Evolutionary conservation across 2,329 filamentous ascomycete genomes (phyloP), one percentile per base, ranked within the genome.

Genomic region (Furcasterigmium sp.): DNA sequence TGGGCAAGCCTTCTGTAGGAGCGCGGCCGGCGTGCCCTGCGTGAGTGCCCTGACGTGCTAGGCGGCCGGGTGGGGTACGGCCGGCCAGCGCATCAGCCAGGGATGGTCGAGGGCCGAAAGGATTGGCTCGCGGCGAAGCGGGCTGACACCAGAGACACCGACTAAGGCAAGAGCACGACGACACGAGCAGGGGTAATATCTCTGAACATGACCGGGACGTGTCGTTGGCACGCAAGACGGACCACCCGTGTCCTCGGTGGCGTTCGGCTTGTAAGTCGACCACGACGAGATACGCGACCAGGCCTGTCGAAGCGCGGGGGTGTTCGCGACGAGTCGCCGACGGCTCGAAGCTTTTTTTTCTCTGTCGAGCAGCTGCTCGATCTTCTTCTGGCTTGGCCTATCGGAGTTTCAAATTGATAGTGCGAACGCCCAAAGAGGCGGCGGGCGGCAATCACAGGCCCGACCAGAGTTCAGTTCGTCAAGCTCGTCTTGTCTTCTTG

Each of bases 61-160:
- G 23, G 11, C 11, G 23, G 23, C 23, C 23, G 23, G 23, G 23
- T 26, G 23, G 23, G 11, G 23, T n/a, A 26, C 23, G 23, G 23
- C 23, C n/a, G 23, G 23, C 23, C 23, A 26, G 23, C 23, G 23
- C 23, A 26, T 26, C 23, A 26, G 23, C 23, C 23, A 26, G 23
- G 38, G 38, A 40, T 34, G 38, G 19, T n/a, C 19, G 38, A 18
- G 38, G 25, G 37, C 15, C n/a, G n/a, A 23, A 32, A 30, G 42
- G 42, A 47, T 47, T 47, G 46, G 46, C 29, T 29, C 38, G 23
- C 18, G 30, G 29, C 23, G 30, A 13, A 18, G 42, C 46, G 36
- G 46, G 42, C 39, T 45, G 46, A 47, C 46, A 47, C 46, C 21
- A 41, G 25, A 26, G 30, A 34, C 30, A 34, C 14, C 30, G 30